Evolutionary conservation across 192 early-diverging fungal species (phyloP), one percentile per base, ranked within the genome.

Genomic region (Chytriomyces hyalinus): DNA sequence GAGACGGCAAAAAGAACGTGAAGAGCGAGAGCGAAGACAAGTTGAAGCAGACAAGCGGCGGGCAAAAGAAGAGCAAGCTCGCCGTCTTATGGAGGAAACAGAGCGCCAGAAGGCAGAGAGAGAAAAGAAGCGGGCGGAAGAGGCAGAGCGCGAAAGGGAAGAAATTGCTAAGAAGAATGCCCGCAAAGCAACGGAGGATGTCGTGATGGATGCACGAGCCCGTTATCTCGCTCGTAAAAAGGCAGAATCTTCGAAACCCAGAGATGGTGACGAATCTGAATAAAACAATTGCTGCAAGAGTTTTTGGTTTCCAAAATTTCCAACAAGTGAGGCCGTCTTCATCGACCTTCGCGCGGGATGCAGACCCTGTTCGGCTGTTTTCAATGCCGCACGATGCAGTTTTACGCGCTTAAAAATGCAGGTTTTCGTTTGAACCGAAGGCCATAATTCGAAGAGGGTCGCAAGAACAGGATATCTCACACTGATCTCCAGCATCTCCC

Each of bases 1-100:
- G 59, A 63, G 82, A 61, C 83, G 83, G 22, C 70, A 83, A 63
- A 80, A 88, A 36, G 89, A 87, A 65, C 74, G 70, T 47, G 84
- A 90, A 71, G 81, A 90, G 65, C 73, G 87, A 10, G 89, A 88
- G 15, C 80, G 80, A 22, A 80, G 87, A 65, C 68, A 82, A 36
- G 79, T 86, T 64, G 80, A 84, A 46, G 78, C 84, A 26, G 85
- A 86, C 28, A 88, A 86, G 62, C 81, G 85, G 65, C 66, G 82
- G 57, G 84, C 67, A 47, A 77, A 84, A 60, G 86, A 88, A 59
- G 83, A 89, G 66, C 70, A 68, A n/a, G 67, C 61, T 17, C 49
- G 68, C n/a, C 67, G 50, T 17, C 24, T 63, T 36, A 75, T 80
- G 4, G 71, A 76, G 22, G 53, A 75, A 22, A 45, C 62, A 6